A percentile compares a stretch with the other conserved stretches of the same genome.
phyloP scores from a whole-genome alignment of 257 asterid genomes.

The Leonotis leonurus region DNA sequence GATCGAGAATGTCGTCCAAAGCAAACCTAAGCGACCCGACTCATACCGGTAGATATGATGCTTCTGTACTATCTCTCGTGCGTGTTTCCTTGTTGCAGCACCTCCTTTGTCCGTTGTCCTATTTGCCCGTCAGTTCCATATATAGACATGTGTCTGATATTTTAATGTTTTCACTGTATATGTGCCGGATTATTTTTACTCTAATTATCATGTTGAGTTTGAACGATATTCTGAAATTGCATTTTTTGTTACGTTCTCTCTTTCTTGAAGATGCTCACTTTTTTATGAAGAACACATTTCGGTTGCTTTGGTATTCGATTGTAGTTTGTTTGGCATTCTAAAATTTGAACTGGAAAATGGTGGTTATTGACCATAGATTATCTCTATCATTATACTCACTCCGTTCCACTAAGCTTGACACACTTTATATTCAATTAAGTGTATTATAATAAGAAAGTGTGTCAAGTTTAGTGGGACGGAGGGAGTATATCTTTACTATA shows the following conservation, averaged over 20 bases:
- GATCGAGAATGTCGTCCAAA: slow-evolving; percentile 79
- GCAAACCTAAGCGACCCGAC: slow-evolving; percentile 82
- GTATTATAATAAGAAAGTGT: no score
- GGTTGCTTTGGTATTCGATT: no score
- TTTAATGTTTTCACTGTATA: not conserved
- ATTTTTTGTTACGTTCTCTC: not conserved
- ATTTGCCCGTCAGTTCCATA: slow-evolving; percentile 1
- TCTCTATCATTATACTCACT: no score
- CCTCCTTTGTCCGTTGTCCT: not conserved
- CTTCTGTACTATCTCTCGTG: not conserved
- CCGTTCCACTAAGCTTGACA: no score
- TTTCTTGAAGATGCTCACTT: not conserved
- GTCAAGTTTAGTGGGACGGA: no score
- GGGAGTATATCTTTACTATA: no score
- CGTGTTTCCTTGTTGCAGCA: not conserved
- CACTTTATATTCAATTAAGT: no score
- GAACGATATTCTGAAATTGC: not conserved
- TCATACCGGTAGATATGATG: slow-evolving; percentile 57
- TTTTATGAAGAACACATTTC: no score
- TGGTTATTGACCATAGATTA: no score
- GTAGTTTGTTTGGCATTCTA: no score
- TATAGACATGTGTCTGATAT: not conserved
- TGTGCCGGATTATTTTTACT: not conserved
- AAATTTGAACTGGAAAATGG: no score
- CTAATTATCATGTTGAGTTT: not conserved